Base-by-base conservation (phyloP, 169 alveolate genomes). In the Eimeria praecox region DNA sequence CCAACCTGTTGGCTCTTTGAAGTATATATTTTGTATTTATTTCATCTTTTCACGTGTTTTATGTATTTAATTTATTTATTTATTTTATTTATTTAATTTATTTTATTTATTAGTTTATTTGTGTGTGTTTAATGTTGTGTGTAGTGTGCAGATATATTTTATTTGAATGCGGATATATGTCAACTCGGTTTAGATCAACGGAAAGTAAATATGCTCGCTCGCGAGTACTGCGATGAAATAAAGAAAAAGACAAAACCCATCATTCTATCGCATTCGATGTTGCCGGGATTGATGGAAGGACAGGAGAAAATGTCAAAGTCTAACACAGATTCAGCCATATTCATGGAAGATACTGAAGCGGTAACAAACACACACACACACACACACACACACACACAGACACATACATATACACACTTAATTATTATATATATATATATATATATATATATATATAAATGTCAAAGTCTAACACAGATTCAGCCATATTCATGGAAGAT, bases 401-500 rank as follows among this genome's bases (percentile, higher is more conserved):
- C n/a, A n/a, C n/a, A n/a, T n/a, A n/a, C n/a, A n/a, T n/a, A n/a
- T n/a, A n/a, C n/a, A n/a, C n/a, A n/a, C n/a, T n/a, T n/a, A n/a
- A n/a, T n/a, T n/a, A n/a, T n/a, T n/a, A n/a, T n/a, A n/a, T n/a
- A n/a, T n/a, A n/a, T n/a, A n/a, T n/a, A n/a, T n/a, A n/a, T n/a
- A n/a, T n/a, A n/a, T n/a, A n/a, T n/a, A n/a, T n/a, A n/a, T n/a
- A n/a, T n/a, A n/a, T n/a, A n/a, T n/a, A 99, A 97, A 99, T 99
- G 99, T 97, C 99, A 78, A 99, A 99, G 97, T 96, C 99, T 98
- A 77, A 83, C 54, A 98, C 98, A 38, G 99, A 99, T 91, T 98
- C 99, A 8, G 99, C 99, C 0, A 99, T 99, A 88, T 99, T 99
- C 97, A 99, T 99, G 99, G 99, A 99, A 96, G 99, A 99, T 95